Conservation (phyloP, 75 land plant genomes). For the Sequoiadendron giganteum region DNA sequence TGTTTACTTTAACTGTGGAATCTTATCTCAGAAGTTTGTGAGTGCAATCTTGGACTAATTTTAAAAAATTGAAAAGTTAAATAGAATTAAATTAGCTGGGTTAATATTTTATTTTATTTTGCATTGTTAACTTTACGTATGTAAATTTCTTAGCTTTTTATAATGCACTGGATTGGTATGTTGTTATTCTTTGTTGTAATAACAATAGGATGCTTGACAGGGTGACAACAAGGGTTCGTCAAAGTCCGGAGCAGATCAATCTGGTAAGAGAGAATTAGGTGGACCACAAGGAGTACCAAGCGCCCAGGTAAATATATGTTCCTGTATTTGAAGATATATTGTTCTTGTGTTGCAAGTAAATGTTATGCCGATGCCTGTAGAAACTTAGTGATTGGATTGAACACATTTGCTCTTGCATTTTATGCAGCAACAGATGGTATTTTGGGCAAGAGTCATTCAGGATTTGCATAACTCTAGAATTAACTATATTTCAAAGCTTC, state of each 20-base stretch:
- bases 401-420: not conserved
- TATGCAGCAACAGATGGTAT: not conserved
- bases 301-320: not conserved
- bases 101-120: not conserved
- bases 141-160: not conserved
- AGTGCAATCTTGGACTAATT: not conserved
- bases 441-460: not conserved
- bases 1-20: not conserved
- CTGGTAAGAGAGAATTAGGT: not conserved
- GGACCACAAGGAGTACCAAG: slow-evolving; percentile 3
- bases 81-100: not conserved
- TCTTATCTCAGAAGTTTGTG: not conserved
- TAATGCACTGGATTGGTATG: not conserved
- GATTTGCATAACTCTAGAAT: not conserved
- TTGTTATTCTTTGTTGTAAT: not conserved
- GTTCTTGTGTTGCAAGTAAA: not conserved
- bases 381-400: not conserved
- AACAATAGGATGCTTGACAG: not conserved
- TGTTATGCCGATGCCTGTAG: not conserved
- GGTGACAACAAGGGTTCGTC: slow-evolving; percentile 11
- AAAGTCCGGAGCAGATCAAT: slow-evolving; percentile 6
- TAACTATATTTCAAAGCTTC: not conserved
- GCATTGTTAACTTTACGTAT: not conserved
- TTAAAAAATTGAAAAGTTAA: not conserved
- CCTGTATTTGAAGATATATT: not conserved